Base-by-base conservation (phyloP, 805 yeast species). In the Ogataea polymorpha region DNA sequence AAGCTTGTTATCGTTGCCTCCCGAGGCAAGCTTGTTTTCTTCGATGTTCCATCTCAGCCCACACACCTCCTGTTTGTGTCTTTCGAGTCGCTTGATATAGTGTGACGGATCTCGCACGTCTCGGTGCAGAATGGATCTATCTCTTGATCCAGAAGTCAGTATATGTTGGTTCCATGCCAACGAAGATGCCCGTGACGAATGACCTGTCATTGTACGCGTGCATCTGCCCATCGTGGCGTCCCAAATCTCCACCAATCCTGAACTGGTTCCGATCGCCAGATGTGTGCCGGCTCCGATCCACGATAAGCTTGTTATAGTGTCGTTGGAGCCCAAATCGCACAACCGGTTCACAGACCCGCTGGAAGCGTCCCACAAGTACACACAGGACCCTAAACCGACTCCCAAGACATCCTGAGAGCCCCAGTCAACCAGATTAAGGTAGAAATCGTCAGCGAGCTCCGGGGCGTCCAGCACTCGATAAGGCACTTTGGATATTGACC, bases 211-310 rank as follows among this genome's bases (percentile, higher is more conserved):
- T 6, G 95, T 82, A 50, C 99, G 74, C 13, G 91, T 79, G 53
- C 96, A 83, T 62, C 86, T 82, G 40, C 77, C 74, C 30, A 84
- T 80, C 10, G 83, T 76, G 1, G 90, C 95, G 62, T 93, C 98
- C 93, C 96, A 93, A 13, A 93, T 89, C 58, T 90, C 96, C 5
- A 93, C 96, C 30, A 82, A 58, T 1, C 99, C 99, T 24, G 79
- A 71, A 42, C 77, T 74, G 1, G 96, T 88, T 1, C 99, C 99
- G 6, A 93, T 80, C 0, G 99, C 98, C 36, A 93, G 56, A 66
- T 93, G 97, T 11, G 96, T 84, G 13, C 98, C 98, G 9, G 91
- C 78, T 17, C 91, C 95, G 35, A 91, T 86, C 99, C 99, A 93
- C 41, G 86, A 80, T 27, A 91, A 67, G 51, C 95, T 82, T 6